These are phyloP conservation scores for Pseudoneurospora amorphoporcata DNA, from an alignment of 495 filamentous ascomycete genomes.

Conservation along the genomic window DNA sequence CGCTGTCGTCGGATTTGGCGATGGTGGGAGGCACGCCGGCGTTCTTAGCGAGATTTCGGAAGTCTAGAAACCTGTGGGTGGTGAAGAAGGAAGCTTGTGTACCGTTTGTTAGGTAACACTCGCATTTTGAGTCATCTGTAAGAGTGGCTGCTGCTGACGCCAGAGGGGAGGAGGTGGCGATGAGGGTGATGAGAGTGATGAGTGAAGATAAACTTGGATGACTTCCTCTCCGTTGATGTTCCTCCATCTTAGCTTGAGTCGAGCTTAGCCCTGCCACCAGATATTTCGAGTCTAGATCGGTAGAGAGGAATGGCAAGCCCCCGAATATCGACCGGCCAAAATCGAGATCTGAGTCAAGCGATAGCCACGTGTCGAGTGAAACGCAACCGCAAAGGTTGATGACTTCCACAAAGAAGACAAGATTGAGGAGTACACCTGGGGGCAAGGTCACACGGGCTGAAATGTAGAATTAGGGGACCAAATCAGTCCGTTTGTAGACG, in stretches of 20 bases:
- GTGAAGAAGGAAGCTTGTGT: slow-evolving; percentile 45
- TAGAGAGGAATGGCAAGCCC: not conserved
- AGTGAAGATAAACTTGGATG: slow-evolving; percentile 11
- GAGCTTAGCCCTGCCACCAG: not conserved
- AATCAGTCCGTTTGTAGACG: not conserved
- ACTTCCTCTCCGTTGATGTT: not conserved
- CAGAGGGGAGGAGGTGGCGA: slow-evolving; percentile 8
- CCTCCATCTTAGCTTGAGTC: slow-evolving; percentile 2
- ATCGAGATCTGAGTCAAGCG: not conserved
- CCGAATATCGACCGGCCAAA: not conserved
- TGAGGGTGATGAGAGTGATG: slow-evolving; percentile 14
- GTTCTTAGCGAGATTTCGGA: slow-evolving; percentile 40
- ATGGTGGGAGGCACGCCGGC: slow-evolving; percentile 28
- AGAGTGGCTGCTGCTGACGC: slow-evolving; percentile 9
- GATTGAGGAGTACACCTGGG: not conserved
- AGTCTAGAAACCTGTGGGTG: slow-evolving; percentile 60
- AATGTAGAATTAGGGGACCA: not conserved
- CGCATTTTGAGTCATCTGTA: slow-evolving; percentile 27
- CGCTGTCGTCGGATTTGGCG: slow-evolving; percentile 15
- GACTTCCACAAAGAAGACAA: not conserved
- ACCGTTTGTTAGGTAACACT: slow-evolving; percentile 40
- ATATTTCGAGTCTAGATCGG: not conserved
- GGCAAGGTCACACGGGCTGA: not conserved
- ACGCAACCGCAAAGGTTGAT: not conserved
- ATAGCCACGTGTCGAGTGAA: not conserved